Evolutionary conservation across 306 rosid genomes (phyloP).

Genomic region (Casuarina equisetifolia): DNA sequence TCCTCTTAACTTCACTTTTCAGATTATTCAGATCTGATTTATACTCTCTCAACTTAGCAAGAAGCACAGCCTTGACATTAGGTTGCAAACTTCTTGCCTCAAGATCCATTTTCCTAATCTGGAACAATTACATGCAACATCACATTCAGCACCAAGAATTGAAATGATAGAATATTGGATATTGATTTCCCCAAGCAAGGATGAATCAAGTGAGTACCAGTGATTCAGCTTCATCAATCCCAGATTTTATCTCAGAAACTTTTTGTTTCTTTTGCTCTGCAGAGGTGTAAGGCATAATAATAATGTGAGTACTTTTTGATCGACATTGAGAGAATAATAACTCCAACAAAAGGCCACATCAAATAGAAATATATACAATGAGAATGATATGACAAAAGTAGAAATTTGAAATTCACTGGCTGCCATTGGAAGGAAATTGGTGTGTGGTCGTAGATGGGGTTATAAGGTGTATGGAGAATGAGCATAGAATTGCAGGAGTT

Average conservation of each 20-base stretch:
- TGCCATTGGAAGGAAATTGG: neutral
- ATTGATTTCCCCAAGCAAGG: slow-evolving; percentile 20
- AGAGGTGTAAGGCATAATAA: slow-evolving; percentile 13
- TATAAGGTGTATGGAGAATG: neutral
- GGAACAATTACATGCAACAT: slow-evolving; percentile 27
- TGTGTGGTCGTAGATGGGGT: neutral
- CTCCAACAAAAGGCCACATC: neutral
- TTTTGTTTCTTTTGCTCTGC: slow-evolving; percentile 96
- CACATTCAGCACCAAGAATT: slow-evolving; percentile 19
- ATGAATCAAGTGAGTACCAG: slow-evolving; percentile 52
- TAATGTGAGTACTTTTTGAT: neutral
- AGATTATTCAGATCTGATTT: slow-evolving; percentile 92
- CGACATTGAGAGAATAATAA: neutral
- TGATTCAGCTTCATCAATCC: slow-evolving; percentile 88
- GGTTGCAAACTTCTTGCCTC: slow-evolving; percentile 98
- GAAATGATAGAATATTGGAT: slow-evolving; percentile 12
- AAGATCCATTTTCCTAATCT: slow-evolving; percentile 91
- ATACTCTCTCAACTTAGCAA: slow-evolving; percentile 90
- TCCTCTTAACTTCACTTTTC: slow-evolving; percentile 78
- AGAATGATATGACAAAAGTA: neutral
- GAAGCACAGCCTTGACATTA: slow-evolving; percentile 70
- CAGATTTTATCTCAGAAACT: slow-evolving; percentile 72
- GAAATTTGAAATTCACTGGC: neutral
- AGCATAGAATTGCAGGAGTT: neutral
- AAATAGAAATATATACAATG: neutral